phyloP scores from a whole-genome alignment of 257 asterid genomes.

The Ophiorrhiza pumila region DNA sequence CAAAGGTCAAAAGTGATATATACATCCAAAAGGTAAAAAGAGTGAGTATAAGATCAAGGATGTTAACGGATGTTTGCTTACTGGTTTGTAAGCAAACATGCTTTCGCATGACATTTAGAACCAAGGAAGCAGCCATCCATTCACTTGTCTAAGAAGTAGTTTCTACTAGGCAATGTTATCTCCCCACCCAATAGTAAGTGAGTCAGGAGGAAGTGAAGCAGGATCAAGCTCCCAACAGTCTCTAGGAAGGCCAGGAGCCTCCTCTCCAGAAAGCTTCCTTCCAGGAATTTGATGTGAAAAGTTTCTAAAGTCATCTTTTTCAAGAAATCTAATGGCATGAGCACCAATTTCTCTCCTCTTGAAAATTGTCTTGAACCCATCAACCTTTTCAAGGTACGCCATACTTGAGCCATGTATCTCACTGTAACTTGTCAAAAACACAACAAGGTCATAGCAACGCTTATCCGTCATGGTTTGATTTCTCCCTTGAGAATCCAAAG shows the following conservation, averaged over 20 bases:
- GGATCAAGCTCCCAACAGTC: conserved; percentile 95
- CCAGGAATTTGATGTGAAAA: conserved; percentile 87
- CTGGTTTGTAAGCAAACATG: neutral
- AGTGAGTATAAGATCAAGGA: too few species aligned
- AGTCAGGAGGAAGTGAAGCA: conserved; percentile 50
- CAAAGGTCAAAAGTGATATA: neutral
- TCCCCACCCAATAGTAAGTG: conserved; percentile 17
- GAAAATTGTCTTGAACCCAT: conserved; percentile 63
- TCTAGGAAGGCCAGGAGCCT: conserved; percentile 56
- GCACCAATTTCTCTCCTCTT: conserved; percentile 69
- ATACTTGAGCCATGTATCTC: conserved; percentile 68
- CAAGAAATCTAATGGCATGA: conserved; percentile 45
- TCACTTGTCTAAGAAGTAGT: neutral
- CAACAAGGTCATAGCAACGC: conserved; percentile 44
- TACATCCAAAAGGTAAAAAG: neutral
- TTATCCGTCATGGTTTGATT: conserved; percentile 22
- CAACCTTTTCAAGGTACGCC: conserved; percentile 67
- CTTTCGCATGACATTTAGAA: neutral
- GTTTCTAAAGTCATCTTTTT: conserved; percentile 40
- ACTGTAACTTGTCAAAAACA: conserved; percentile 56
- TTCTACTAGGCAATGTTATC: neutral
- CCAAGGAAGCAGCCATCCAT: neutral
- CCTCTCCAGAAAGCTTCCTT: conserved; percentile 68
- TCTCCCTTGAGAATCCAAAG: conserved; percentile 25
- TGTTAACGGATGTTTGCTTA: too few species aligned